A percentile compares a stretch with the other conserved stretches of the same genome.
Evolutionary conservation across 352 stramenopile genomes (phyloP).

Genomic region (Thalassiosira mediterranea): DNA sequence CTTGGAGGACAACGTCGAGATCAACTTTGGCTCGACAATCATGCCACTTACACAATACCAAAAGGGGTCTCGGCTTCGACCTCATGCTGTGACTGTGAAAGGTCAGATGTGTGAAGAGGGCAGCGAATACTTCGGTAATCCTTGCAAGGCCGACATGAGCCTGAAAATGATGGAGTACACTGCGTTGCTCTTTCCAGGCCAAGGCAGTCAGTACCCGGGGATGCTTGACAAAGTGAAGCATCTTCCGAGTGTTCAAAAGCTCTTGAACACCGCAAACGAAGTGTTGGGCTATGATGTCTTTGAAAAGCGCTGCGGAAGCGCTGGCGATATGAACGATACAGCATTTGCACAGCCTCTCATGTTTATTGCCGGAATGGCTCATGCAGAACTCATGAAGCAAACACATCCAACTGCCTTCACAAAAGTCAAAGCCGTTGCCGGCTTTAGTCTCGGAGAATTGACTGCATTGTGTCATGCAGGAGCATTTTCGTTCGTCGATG

Average conservation of each 20-base stretch:
- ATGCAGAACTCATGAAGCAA: constrained; percentile 20
- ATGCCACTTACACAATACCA: constrained; percentile 28
- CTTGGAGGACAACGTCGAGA: constrained; percentile 23
- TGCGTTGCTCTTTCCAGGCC: constrained; percentile 21
- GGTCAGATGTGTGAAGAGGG: constrained; percentile 23
- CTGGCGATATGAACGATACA: constrained; percentile 13
- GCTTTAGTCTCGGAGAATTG: constrained; percentile 26
- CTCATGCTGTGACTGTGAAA: constrained; percentile 27
- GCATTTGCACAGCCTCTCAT: constrained; percentile 13
- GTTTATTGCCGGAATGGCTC: constrained; percentile 16
- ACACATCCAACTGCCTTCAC: constrained; percentile 16
- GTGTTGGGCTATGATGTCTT: constrained; percentile 9
- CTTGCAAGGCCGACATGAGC: constrained; percentile 5
- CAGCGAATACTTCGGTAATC: constrained; percentile 23
- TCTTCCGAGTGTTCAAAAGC: constrained; percentile 2
- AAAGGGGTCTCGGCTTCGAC: constrained; percentile 11
- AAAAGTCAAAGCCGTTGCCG: constrained; percentile 20
- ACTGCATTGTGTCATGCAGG: constrained; percentile 21
- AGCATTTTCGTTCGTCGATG: constrained; percentile 19
- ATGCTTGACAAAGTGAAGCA: constrained; percentile 20
- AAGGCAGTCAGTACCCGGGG: constrained; percentile 17
- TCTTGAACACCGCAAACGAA: constrained; percentile 3
- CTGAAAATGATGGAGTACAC: neutral
- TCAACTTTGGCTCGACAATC: constrained; percentile 27
- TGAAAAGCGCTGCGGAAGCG: too few relatives aligned